Conservation (phyloP, 2,329 filamentous ascomycete species). For the Pyrenophora teres region DNA sequence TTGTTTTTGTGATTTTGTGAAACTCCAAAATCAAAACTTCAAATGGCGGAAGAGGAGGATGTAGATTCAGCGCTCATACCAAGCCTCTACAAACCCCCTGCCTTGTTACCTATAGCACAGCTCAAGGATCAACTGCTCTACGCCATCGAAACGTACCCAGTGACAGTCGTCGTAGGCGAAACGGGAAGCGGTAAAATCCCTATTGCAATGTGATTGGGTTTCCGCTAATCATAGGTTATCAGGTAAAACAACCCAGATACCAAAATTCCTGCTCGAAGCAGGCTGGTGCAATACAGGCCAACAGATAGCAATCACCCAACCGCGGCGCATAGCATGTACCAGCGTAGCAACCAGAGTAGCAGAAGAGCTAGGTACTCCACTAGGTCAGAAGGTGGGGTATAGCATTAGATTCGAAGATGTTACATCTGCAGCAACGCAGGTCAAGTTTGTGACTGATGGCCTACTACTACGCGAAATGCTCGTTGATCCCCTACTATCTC, state of each 20-base stretch:
- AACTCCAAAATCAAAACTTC: background rate
- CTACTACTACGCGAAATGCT: slow-evolving; percentile 88
- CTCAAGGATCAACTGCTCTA: slow-evolving; percentile 82
- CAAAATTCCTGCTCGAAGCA: slow-evolving; percentile 84
- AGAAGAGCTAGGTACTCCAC: slow-evolving; percentile 81
- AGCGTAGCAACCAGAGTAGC: slow-evolving; percentile 61
- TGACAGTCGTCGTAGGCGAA: slow-evolving; percentile 89
- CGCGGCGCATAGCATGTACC: slow-evolving; percentile 20
- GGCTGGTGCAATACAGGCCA: slow-evolving; percentile 89
- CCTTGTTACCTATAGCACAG: slow-evolving; percentile 83
- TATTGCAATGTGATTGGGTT: accelerated
- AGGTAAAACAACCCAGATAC: slow-evolving; percentile 94
- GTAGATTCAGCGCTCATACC: slow-evolving; percentile 65
- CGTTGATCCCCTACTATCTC: slow-evolving; percentile 85
- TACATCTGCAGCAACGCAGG: slow-evolving; percentile 80
- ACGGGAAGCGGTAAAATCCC: slow-evolving; percentile 69
- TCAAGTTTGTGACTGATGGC: slow-evolving; percentile 96
- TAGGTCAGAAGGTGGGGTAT: slow-evolving; percentile 87
- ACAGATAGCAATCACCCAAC: slow-evolving; percentile 82
- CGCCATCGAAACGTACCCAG: slow-evolving; percentile 78
- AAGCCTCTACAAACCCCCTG: slow-evolving; percentile 81
- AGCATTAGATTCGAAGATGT: slow-evolving; percentile 91
- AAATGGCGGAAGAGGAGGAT: slow-evolving; percentile 47
- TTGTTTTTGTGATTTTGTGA: too few relatives aligned
- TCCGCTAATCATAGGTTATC: background rate